phyloP scores from a whole-genome alignment of 2,329 filamentous ascomycete species.

The Penicillium sp. region DNA sequence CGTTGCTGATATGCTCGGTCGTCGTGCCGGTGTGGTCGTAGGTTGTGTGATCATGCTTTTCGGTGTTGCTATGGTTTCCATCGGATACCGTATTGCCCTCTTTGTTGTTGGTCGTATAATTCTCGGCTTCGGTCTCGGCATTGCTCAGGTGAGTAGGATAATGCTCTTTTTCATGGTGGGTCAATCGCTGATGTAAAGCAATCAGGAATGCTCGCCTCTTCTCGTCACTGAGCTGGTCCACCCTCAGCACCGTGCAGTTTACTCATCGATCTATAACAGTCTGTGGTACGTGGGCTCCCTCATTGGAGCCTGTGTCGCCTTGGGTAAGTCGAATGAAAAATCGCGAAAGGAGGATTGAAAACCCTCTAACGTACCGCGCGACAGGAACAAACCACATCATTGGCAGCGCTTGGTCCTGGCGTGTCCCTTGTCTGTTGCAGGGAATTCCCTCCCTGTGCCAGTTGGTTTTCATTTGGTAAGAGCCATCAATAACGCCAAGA shows the following conservation, averaged over 20 bases:
- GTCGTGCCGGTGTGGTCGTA: constrained; percentile 49
- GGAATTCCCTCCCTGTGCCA: constrained; percentile 49
- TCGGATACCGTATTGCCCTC: constrained; percentile 40
- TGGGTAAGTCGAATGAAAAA: not conserved
- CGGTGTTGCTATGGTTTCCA: constrained; percentile 47
- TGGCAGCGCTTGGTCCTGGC: constrained; percentile 50
- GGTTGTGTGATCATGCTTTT: constrained; percentile 50
- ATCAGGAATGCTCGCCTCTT: constrained; percentile 29
- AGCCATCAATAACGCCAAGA: not conserved
- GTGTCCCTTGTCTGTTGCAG: constrained; percentile 66
- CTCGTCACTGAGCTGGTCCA: constrained; percentile 51
- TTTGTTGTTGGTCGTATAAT: constrained; percentile 48
- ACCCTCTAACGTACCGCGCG: constrained; percentile 17
- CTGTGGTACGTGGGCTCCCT: constrained; percentile 49
- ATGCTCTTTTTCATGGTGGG: not conserved
- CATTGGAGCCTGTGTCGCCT: constrained; percentile 1
- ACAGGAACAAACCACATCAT: constrained; percentile 1
- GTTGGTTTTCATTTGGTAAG: constrained; percentile 1
- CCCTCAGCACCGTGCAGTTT: constrained; percentile 52
- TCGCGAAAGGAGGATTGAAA: constrained; percentile 18
- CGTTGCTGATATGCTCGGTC: constrained; percentile 49
- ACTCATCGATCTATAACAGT: constrained; percentile 54
- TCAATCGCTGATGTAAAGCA: not conserved
- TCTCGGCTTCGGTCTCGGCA: constrained; percentile 40
- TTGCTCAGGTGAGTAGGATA: constrained; percentile 9